Conservation (phyloP, 495 filamentous ascomycete genomes). For the Aspergillus funiculosus region DNA sequence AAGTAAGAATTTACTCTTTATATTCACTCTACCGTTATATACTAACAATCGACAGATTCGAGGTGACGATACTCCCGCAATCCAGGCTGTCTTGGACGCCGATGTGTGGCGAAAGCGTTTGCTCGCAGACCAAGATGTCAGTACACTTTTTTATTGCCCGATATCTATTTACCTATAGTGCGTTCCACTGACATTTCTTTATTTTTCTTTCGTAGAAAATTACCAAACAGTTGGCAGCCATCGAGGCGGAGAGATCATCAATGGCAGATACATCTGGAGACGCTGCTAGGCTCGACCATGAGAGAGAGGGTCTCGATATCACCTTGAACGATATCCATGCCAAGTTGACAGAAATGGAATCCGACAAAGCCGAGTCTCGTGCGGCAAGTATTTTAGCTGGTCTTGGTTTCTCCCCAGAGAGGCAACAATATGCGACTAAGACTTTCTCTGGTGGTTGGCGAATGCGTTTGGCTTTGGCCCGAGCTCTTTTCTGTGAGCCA, state of each 20-base stretch:
- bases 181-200: no score
- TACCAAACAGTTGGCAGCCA: conserved; percentile 62
- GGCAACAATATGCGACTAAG: conserved; percentile 88
- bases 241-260: conserved; percentile 72
- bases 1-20: conserved; percentile 48
- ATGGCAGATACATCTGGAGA: conserved; percentile 84
- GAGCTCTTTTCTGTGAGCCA: conserved; percentile 97
- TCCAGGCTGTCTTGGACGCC: conserved; percentile 95
- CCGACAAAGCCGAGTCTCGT: conserved; percentile 92
- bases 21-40: conserved; percentile 9
- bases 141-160: conserved; percentile 25
- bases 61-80: conserved; percentile 89
- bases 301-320: conserved; percentile 83
- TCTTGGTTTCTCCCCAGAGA: conserved; percentile 90
- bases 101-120: conserved; percentile 99
- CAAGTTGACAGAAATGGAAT: conserved; percentile 98
- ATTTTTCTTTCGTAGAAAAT: no score
- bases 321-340: conserved; percentile 83
- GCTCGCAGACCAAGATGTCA: conserved; percentile 78
- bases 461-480: conserved; percentile 91
- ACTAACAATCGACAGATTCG: conserved; percentile 55
- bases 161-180: conserved; percentile 4
- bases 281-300: conserved; percentile 74
- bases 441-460: conserved; percentile 99
- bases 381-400: conserved; percentile 94